Evolutionary conservation across 345 rosid genomes (phyloP).

Genomic region (Gossypium stocksii): DNA sequence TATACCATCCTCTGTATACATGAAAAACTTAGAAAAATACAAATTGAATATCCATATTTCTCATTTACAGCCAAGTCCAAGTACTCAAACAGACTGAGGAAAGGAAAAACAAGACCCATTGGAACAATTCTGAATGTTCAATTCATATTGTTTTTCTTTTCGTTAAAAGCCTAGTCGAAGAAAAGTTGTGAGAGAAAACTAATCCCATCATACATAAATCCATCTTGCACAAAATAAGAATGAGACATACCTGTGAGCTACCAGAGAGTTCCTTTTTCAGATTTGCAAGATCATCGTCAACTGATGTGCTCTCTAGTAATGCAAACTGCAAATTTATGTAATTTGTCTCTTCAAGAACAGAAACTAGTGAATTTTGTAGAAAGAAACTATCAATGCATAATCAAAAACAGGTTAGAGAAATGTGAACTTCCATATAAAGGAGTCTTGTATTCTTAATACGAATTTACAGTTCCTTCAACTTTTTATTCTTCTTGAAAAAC

Average conservation of each 20-base stretch:
- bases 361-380: neutral
- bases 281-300: constrained; percentile 64
- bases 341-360: neutral
- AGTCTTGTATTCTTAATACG: neutral
- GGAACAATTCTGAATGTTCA: neutral
- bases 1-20: no score
- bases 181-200: neutral
- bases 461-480: neutral
- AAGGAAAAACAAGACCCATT: neutral
- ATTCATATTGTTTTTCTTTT: neutral
- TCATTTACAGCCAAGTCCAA: neutral
- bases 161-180: neutral
- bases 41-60: neutral
- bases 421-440: neutral
- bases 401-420: neutral
- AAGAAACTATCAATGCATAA: constrained; percentile 4
- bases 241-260: constrained; percentile 44
- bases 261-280: constrained; percentile 64
- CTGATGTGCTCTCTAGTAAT: constrained; percentile 60
- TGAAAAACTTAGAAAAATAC: no score
- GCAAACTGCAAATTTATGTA: constrained; percentile 47
- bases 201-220: neutral
- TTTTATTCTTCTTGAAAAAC: no score
- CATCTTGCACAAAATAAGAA: neutral
- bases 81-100: constrained; percentile 4